Evolutionary conservation across 768 basidiomycete genomes (phyloP).

Genomic region (Boletus speciosus): DNA sequence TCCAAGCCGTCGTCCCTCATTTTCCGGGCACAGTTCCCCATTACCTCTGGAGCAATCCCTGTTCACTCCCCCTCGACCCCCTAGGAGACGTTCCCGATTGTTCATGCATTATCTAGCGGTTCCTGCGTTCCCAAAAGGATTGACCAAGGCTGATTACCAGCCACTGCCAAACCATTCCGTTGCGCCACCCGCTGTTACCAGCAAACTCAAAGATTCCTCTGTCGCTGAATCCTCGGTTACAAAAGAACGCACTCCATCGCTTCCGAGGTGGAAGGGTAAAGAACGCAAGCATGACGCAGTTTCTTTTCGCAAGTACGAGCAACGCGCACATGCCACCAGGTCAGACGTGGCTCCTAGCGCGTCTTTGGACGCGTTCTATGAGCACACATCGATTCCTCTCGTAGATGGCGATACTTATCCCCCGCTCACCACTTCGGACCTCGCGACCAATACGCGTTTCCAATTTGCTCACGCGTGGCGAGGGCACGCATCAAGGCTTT

Average conservation of each 20-base stretch:
- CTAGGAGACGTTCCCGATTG: constrained; percentile 7
- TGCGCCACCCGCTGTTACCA: background rate
- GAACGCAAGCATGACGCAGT: constrained; percentile 9
- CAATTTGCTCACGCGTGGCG: constrained; percentile 21
- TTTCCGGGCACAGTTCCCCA: constrained; percentile 6
- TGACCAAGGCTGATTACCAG: constrained; percentile 20
- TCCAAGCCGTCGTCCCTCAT: background rate
- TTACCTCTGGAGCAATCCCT: constrained; percentile 18
- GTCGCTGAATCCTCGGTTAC: background rate
- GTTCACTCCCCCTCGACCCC: constrained; percentile 28
- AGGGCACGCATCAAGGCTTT: constrained; percentile 11
- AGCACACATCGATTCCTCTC: constrained; percentile 13
- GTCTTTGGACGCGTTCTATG: constrained; percentile 11
- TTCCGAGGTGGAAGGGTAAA: constrained; percentile 20
- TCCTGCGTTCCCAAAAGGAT: constrained; percentile 22
- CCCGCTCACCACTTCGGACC: constrained; percentile 11
- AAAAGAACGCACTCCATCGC: background rate
- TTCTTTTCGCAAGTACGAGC: background rate
- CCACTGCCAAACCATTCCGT: background rate
- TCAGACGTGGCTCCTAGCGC: background rate
- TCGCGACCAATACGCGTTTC: constrained; percentile 24
- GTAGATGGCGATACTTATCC: constrained; percentile 15
- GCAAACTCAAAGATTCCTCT: background rate
- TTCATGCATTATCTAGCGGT: constrained; percentile 18
- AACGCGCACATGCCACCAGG: background rate